Conservation (phyloP, 306 rosid species). For the Aeschynomene evenia region DNA sequence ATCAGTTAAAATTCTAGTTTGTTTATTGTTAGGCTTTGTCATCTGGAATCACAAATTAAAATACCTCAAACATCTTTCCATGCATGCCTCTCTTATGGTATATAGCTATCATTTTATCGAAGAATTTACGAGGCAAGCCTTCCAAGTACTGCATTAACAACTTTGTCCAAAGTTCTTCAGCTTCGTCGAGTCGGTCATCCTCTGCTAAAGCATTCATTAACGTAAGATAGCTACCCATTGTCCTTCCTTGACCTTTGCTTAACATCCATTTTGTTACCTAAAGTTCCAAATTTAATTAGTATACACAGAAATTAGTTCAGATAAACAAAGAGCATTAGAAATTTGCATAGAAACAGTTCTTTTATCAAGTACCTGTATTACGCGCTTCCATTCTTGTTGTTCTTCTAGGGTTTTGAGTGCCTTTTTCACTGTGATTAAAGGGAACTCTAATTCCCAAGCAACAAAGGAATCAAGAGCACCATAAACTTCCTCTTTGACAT, state of each 20-base stretch:
- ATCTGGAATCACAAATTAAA: neutral
- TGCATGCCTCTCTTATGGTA: conserved; percentile 62
- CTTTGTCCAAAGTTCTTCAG: conserved; percentile 90
- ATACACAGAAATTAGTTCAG: neutral
- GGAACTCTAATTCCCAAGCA: conserved; percentile 98
- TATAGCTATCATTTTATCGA: conserved; percentile 73
- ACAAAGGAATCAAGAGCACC: conserved; percentile 96
- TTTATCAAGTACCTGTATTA: conserved; percentile 64
- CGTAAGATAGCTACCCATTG: conserved; percentile 88
- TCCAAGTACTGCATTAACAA: conserved; percentile 69
- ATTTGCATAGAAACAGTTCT: neutral
- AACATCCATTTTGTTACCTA: conserved; percentile 95
- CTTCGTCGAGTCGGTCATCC: conserved; percentile 91
- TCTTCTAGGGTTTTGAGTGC: conserved; percentile 75
- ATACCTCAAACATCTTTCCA: conserved; percentile 92
- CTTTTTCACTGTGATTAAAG: conserved; percentile 82
- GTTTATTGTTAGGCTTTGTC: neutral
- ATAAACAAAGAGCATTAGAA: conserved; percentile 10
- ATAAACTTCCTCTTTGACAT: conserved; percentile 97
- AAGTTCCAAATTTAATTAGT: conserved; percentile 27
- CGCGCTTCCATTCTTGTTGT: conserved; percentile 83
- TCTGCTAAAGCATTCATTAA: conserved; percentile 81
- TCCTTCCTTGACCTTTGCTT: conserved; percentile 98
- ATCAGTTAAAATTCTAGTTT: neutral
- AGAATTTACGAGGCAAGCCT: conserved; percentile 83